Conservation (phyloP, 768 basidiomycete species). For the Boletus reticulatus region DNA sequence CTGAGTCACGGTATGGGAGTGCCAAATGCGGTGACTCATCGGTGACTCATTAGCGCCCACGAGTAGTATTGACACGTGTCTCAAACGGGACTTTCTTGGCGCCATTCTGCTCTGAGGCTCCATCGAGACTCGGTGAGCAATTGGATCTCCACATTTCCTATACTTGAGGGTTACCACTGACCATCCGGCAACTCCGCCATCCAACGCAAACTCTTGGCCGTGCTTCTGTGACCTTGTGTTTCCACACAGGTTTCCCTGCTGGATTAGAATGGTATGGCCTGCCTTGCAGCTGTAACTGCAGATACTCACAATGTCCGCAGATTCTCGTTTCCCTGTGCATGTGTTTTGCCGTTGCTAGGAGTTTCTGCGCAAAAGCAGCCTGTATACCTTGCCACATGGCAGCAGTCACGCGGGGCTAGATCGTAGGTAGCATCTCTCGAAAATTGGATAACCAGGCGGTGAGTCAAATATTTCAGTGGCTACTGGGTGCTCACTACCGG, state of each 20-base stretch:
- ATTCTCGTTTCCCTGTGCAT: not conserved
- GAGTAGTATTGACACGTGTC: too few species aligned
- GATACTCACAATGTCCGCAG: constrained; percentile 6
- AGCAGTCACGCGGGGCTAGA: not conserved
- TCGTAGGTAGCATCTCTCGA: not conserved
- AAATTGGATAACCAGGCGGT: not conserved
- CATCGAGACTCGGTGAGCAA: not conserved
- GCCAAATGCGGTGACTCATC: too few species aligned
- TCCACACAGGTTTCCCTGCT: not conserved
- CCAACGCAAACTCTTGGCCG: not conserved
- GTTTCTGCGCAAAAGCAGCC: not conserved
- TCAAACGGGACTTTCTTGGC: too few species aligned
- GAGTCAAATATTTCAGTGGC: too few species aligned
- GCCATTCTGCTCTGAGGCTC: too few species aligned
- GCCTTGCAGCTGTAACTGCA: not conserved
- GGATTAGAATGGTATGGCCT: not conserved
- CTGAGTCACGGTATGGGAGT: too few species aligned
- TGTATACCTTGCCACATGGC: not conserved
- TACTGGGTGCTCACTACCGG: too few species aligned
- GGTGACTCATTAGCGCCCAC: too few species aligned
- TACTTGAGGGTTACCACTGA: not conserved
- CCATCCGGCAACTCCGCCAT: not conserved
- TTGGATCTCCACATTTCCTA: not conserved
- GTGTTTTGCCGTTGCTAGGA: not conserved
- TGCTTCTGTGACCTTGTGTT: not conserved